Evolutionary conservation across 495 filamentous ascomycete species (phyloP), one percentile per base, ranked within the genome.

Genomic region (Podospora fimiseda): DNA sequence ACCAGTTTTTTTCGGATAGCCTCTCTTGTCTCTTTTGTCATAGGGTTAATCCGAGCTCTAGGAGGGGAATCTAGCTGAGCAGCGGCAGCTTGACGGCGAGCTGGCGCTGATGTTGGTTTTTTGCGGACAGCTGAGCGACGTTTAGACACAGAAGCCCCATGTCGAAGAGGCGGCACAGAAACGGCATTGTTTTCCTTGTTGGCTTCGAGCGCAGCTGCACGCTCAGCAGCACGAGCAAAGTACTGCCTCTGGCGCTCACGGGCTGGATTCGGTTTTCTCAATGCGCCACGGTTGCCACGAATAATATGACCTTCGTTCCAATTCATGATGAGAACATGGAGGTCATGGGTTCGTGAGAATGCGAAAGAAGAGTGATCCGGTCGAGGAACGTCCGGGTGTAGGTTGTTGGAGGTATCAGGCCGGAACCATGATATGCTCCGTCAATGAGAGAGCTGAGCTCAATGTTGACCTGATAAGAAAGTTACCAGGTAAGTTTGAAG

Each of bases 241-340:
- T 72, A 67, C 13, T 73, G 60, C 48, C 67, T 71, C 37, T 74
- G 71, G 6, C 65, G 64, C 20, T 61, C 58, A 19, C 64, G 56
- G 21, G 50, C 45, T 1, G 51, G 48, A 40, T 72, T 59, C 1
- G 62, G 59, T 40, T 70, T 72, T 16, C 64, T 63, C 48, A 67
- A 51, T 16, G 53, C 57, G 9, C 63, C 59, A 18, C 63, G 69
- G 13, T 59, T 63, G 54, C 64, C 56, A 50, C 68, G 70, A 19
- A 71, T 59, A n/a, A 74, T 61, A 9, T 59, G 70, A 30, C 68
- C 68, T 54, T 72, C 73, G 16, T 69, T 74, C 71, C 71, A 75
- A 54, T 75, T 75, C 73, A 75, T 75, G 24, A 14, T 53, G 46
- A 22, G n/a, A 33, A 33, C 27, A 11, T 33, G 6, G 27, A 23